phyloP scores from a whole-genome alignment of 2,329 filamentous ascomycete species.

The Fusarium euwallaceae region DNA sequence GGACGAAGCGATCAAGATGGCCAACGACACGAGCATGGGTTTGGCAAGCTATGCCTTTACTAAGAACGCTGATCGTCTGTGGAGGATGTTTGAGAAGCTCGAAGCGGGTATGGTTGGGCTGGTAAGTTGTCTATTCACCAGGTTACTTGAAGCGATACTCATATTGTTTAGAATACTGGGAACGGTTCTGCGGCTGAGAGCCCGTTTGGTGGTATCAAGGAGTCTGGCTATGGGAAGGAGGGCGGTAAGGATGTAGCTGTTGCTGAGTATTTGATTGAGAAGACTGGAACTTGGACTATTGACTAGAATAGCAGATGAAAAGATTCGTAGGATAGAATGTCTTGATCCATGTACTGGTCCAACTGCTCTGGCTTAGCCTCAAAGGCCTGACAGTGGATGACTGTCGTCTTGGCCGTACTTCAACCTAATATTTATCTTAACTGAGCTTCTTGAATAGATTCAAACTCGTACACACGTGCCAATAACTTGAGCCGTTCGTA shows the following conservation, averaged over 20 bases:
- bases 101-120: slow-evolving; percentile 15
- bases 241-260: slow-evolving; percentile 18
- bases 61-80: slow-evolving; percentile 4
- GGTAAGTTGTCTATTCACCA: not conserved
- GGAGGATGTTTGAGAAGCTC: slow-evolving; percentile 17
- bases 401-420: not conserved
- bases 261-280: slow-evolving; percentile 12
- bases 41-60: slow-evolving; percentile 9
- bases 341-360: accelerated
- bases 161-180: not conserved
- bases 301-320: not conserved
- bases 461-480: not conserved
- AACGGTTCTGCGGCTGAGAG: slow-evolving; percentile 14
- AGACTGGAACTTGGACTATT: slow-evolving; percentile 10
- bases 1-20: not conserved
- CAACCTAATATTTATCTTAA: not conserved
- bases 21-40: slow-evolving; percentile 16
- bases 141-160: not conserved
- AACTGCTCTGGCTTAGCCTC: no score
- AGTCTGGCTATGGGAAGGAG: slow-evolving; percentile 17
- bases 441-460: not conserved
- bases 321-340: not conserved
- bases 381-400: not conserved
- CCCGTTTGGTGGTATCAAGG: slow-evolving; percentile 20
- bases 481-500: not conserved